Percentiles rank a stretch among this genome's conserved stretches.
phyloP scores from a whole-genome alignment of 306 rosid genomes.

The Medicago ruthenica region DNA sequence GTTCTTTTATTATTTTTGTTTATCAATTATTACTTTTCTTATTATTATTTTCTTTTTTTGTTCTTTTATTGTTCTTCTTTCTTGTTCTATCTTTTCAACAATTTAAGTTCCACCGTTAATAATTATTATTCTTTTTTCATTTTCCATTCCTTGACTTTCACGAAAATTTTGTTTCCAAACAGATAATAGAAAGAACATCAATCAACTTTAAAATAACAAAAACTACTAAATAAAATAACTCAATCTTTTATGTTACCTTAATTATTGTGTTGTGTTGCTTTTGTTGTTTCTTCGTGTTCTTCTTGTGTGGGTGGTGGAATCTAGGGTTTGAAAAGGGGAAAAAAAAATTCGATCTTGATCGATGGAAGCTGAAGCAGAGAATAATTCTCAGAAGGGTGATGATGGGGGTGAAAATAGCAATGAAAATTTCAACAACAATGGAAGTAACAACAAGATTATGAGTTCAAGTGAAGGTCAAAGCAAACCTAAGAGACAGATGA shows the following conservation, averaged over 20 bases:
- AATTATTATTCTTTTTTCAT: conserved; percentile 22
- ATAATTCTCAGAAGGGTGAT: conserved; percentile 41
- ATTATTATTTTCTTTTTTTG: conserved; percentile 37
- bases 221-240: background rate
- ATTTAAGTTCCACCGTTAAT: conserved; percentile 39
- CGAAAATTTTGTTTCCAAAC: conserved; percentile 62
- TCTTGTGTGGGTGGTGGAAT: conserved; percentile 47
- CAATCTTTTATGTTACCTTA: no score
- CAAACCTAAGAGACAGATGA: conserved; percentile 99
- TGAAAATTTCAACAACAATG: conserved; percentile 45
- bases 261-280: conserved; percentile 18
- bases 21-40: conserved; percentile 50
- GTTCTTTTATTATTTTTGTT: conserved; percentile 51
- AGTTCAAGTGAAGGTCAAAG: conserved; percentile 93
- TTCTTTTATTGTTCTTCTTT: conserved; percentile 53
- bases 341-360: conserved; percentile 60
- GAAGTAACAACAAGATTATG: conserved; percentile 56
- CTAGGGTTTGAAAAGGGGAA: conserved; percentile 51
- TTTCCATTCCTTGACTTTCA: conserved; percentile 74
- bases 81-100: conserved; percentile 53
- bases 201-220: conserved; percentile 4
- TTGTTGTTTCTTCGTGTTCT: conserved; percentile 32
- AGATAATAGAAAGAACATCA: conserved; percentile 7
- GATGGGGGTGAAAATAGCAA: conserved; percentile 44
- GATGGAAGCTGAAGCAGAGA: conserved; percentile 77